Evolutionary conservation across 352 stramenopile species (phyloP).

Genomic region (Phytophthora palmivora): DNA sequence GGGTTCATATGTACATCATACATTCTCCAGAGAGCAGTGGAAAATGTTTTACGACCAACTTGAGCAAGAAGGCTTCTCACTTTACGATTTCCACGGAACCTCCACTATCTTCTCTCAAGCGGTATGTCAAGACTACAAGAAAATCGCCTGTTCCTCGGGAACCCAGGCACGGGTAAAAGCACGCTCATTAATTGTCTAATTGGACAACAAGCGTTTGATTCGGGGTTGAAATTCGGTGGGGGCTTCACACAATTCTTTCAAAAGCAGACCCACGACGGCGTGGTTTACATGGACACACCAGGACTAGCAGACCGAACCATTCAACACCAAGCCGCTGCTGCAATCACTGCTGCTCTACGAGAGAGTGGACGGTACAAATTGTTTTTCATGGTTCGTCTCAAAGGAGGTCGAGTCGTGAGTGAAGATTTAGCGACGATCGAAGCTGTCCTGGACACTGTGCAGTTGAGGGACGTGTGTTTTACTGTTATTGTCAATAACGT

Average conservation of each 20-base stretch:
- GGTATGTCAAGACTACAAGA: background rate
- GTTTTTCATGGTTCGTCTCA: background rate
- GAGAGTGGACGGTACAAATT: background rate
- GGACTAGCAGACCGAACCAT: background rate
- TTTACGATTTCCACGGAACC: background rate
- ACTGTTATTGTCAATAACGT: background rate
- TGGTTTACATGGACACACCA: background rate
- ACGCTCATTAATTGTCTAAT: background rate
- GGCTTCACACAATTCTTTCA: background rate
- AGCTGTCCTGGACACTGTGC: background rate
- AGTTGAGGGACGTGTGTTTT: background rate
- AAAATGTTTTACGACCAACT: too few species aligned
- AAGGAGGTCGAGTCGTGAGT: background rate
- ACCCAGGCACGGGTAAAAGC: slow-evolving; percentile 1
- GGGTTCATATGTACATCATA: too few species aligned
- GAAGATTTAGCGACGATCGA: background rate
- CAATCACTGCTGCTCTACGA: background rate
- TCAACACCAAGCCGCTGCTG: background rate
- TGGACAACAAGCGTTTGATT: background rate
- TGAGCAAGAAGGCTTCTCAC: background rate
- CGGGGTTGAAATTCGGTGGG: background rate
- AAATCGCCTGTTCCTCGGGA: background rate
- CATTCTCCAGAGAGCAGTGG: too few species aligned
- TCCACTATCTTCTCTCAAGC: background rate
- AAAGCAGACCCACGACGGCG: background rate